These are phyloP conservation scores for Aspergillus fumigatiaffinis DNA, from an alignment of 2,329 filamentous ascomycete genomes.

Conservation along the genomic window DNA sequence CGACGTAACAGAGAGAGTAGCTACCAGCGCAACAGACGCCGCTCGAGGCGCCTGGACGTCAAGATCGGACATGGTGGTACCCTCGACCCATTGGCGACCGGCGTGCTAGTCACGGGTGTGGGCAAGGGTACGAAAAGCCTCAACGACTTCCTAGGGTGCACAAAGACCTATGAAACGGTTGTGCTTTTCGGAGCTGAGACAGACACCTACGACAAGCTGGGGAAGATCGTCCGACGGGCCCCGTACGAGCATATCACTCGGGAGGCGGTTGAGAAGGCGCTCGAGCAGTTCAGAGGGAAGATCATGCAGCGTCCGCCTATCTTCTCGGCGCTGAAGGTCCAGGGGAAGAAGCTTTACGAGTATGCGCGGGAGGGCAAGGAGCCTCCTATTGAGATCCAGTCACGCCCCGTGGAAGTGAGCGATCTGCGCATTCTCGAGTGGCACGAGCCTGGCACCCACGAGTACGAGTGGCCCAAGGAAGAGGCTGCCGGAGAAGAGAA, in stretches of 20 bases:
- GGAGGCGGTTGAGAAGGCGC: slow-evolving; percentile 70
- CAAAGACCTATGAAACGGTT: slow-evolving; percentile 87
- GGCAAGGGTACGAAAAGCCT: slow-evolving; percentile 84
- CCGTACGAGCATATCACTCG: slow-evolving; percentile 77
- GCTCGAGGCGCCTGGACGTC: slow-evolving; percentile 63
- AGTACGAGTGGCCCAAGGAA: slow-evolving; percentile 72
- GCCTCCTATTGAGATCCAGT: slow-evolving; percentile 78
- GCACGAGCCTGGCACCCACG: slow-evolving; percentile 74
- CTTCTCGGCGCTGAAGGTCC: slow-evolving; percentile 87
- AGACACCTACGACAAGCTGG: slow-evolving; percentile 84
- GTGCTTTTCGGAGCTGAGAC: slow-evolving; percentile 89
- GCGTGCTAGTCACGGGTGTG: slow-evolving; percentile 83
- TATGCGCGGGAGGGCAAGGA: slow-evolving; percentile 88
- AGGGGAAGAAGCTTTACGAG: slow-evolving; percentile 93
- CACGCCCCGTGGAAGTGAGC: slow-evolving; percentile 71
- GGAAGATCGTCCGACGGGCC: slow-evolving; percentile 73
- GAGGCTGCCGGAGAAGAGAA: slow-evolving; percentile 74
- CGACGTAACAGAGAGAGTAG: slow-evolving; percentile 55
- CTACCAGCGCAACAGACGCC: slow-evolving; percentile 58
- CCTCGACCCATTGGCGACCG: slow-evolving; percentile 88
- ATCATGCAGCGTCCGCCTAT: slow-evolving; percentile 88
- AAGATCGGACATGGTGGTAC: slow-evolving; percentile 98
- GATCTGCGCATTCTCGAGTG: slow-evolving; percentile 81
- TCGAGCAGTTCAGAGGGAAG: slow-evolving; percentile 72
- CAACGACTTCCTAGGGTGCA: slow-evolving; percentile 75